Percentiles rank a stretch among this genome's conserved stretches.
These are phyloP conservation scores for Neurospora sp. DNA, from an alignment of 495 filamentous ascomycete genomes.

Conservation along the genomic window DNA sequence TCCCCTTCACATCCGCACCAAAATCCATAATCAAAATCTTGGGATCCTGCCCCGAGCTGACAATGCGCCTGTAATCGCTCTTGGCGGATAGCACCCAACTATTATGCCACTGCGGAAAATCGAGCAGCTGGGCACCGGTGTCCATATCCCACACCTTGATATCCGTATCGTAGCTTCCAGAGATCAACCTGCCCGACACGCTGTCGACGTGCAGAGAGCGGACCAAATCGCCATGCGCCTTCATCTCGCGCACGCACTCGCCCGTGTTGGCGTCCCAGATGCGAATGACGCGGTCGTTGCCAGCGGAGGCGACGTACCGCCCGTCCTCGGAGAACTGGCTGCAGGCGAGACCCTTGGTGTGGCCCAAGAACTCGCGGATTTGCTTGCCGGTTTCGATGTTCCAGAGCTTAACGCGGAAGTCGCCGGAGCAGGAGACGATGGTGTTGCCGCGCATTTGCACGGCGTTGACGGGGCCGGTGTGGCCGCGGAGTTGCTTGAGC, in stretches of 20 bases:
- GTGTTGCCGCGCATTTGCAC: constrained; percentile 88
- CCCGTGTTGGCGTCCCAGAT: constrained; percentile 90
- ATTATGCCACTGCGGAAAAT: constrained; percentile 81
- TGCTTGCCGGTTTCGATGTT: constrained; percentile 76
- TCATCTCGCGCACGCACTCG: constrained; percentile 64
- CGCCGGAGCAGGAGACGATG: constrained; percentile 84
- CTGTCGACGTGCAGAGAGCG: constrained; percentile 82
- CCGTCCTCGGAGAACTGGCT: constrained; percentile 92
- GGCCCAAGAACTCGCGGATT: constrained; percentile 77
- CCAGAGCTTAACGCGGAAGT: constrained; percentile 89
- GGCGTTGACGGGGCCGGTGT: constrained; percentile 87
- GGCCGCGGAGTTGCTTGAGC: constrained; percentile 67
- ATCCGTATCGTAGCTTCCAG: constrained; percentile 84
- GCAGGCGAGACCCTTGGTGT: constrained; percentile 85
- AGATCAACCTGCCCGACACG: constrained; percentile 70
- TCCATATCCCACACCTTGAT: constrained; percentile 87
- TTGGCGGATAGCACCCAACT: constrained; percentile 96
- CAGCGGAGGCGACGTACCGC: constrained; percentile 78
- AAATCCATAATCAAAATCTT: constrained; percentile 89
- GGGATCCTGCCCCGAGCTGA: constrained; percentile 88
- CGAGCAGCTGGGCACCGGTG: constrained; percentile 58
- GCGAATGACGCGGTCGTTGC: constrained; percentile 88
- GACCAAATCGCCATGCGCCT: constrained; percentile 72
- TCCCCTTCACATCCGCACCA: constrained; percentile 45
- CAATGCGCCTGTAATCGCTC: constrained; percentile 84